Evolutionary conservation across 306 rosid species (phyloP).

Genomic region (Erythrophleum fordii): DNA sequence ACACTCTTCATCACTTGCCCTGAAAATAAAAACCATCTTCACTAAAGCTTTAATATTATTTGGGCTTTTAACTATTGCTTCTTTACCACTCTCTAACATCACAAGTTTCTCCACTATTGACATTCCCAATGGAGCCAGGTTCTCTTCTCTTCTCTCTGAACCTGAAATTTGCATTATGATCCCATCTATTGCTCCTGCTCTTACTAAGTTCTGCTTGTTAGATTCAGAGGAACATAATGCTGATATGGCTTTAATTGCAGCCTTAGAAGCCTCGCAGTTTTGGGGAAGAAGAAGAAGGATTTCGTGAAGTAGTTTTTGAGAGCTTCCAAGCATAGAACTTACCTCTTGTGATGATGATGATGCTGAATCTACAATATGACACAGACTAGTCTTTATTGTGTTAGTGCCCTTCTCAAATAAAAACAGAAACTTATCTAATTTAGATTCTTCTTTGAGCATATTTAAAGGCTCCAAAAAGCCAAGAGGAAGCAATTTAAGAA

Average conservation of each 20-base stretch:
- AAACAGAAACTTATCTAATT: slow-evolving; percentile 38
- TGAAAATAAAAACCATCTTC: slow-evolving; percentile 74
- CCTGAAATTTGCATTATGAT: slow-evolving; percentile 56
- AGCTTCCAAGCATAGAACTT: slow-evolving; percentile 54
- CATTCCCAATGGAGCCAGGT: slow-evolving; percentile 57
- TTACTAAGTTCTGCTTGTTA: slow-evolving; percentile 56
- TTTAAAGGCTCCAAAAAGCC: slow-evolving; percentile 54
- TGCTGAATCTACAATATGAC: slow-evolving; percentile 59
- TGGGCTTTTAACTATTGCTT: slow-evolving; percentile 50
- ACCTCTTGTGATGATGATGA: slow-evolving; percentile 47
- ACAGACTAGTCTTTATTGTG: slow-evolving; percentile 60
- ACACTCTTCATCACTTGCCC: slow-evolving; percentile 71
- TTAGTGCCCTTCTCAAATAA: slow-evolving; percentile 58
- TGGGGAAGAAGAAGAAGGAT: slow-evolving; percentile 43
- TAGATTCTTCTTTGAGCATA: slow-evolving; percentile 60
- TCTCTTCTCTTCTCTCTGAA: slow-evolving; percentile 47
- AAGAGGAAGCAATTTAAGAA: slow-evolving; percentile 54
- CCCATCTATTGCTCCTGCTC: slow-evolving; percentile 61
- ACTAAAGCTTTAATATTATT: slow-evolving; percentile 59
- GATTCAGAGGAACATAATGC: slow-evolving; percentile 57
- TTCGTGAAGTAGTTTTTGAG: slow-evolving; percentile 47
- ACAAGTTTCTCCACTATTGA: slow-evolving; percentile 64
- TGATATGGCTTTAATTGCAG: slow-evolving; percentile 66
- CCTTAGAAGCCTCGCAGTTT: slow-evolving; percentile 43
- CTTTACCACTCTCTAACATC: slow-evolving; percentile 60